Evolutionary conservation across 2,329 filamentous ascomycete species (phyloP).

Genomic region (Botrytis cinerea): DNA sequence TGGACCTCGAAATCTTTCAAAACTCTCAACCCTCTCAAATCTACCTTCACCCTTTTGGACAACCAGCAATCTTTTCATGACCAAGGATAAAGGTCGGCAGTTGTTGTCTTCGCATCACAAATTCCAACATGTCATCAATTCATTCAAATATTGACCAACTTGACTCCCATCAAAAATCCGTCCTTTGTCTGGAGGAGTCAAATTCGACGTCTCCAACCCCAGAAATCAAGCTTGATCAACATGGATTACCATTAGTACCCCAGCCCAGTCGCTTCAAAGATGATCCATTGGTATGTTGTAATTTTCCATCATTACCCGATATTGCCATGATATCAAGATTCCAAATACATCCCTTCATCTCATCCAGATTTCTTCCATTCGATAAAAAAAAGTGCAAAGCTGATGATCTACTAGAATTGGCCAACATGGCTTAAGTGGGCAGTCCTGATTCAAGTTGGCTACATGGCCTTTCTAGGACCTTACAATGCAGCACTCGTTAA

Average conservation of each 20-base stretch:
- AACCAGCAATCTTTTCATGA: background rate
- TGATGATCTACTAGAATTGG: slow-evolving; percentile 36
- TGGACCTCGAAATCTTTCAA: background rate
- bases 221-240: slow-evolving; percentile 31
- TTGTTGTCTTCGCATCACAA: background rate
- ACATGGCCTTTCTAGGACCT: slow-evolving; percentile 40
- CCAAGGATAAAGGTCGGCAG: background rate
- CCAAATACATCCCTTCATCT: background rate
- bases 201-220: slow-evolving; percentile 17
- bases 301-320: slow-evolving; percentile 3
- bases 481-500: slow-evolving; percentile 40
- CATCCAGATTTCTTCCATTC: slow-evolving; percentile 1
- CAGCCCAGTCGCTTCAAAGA: slow-evolving; percentile 40
- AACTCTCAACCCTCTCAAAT: background rate
- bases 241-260: slow-evolving; percentile 38
- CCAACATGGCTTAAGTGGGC: slow-evolving; percentile 41
- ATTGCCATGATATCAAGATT: slow-evolving; percentile 10
- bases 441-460: slow-evolving; percentile 39
- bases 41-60: background rate
- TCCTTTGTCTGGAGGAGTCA: slow-evolving; percentile 22
- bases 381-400: background rate
- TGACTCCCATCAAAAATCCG: slow-evolving; percentile 10
- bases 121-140: slow-evolving; percentile 11
- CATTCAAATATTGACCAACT: slow-evolving; percentile 17
- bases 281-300: slow-evolving; percentile 37